Evolutionary conservation across 768 basidiomycete species (phyloP), one percentile per base, ranked within the genome.

Genomic region (Rhodocollybia butyracea): DNA sequence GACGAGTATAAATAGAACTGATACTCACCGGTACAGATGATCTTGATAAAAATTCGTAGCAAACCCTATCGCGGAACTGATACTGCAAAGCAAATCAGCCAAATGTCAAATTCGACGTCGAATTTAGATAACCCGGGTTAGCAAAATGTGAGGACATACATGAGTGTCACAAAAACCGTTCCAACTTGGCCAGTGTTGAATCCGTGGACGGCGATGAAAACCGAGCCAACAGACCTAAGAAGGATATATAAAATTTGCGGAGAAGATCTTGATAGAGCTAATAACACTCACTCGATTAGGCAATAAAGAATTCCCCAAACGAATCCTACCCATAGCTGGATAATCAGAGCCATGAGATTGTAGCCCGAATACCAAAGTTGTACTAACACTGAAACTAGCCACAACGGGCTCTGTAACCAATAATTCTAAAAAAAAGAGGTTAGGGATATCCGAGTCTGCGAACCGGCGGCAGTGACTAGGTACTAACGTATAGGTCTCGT

Each of bases 241-340:
- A 31, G 30, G 19, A 15, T n/a, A n/a, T n/a, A 21, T 7, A 39
- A 41, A 29, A 39, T 52, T 34, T 22, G 41, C 48, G 43, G 29
- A 3, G 24, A 13, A 19, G 26, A n/a, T n/a, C n/a, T 38, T 26
- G 31, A 11, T 24, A 27, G 8, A 11, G 22, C 22, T 8, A 38
- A 8, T n/a, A n/a, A n/a, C n/a, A 43, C 71, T 31, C 61, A 85
- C 83, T 82, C 81, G 29, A 89, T 74, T 64, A 91, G 70, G 52
- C 82, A 84, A 62, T 81, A 93, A 21, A 86, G 66, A 5, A 90
- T 80, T 0, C 90, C 90, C 89, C 90, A 93, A 0, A 80, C 78
- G 56, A 92, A 83, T 50, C 84, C 83, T 29, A 84, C 70, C 86
- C 85, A 87, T n/a, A 87, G 63, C 85, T 89, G n/a, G n/a, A 66